These are phyloP conservation scores for Gypsophila paniculata DNA, from an alignment of 179 eudicot species.

Conservation along the genomic window DNA sequence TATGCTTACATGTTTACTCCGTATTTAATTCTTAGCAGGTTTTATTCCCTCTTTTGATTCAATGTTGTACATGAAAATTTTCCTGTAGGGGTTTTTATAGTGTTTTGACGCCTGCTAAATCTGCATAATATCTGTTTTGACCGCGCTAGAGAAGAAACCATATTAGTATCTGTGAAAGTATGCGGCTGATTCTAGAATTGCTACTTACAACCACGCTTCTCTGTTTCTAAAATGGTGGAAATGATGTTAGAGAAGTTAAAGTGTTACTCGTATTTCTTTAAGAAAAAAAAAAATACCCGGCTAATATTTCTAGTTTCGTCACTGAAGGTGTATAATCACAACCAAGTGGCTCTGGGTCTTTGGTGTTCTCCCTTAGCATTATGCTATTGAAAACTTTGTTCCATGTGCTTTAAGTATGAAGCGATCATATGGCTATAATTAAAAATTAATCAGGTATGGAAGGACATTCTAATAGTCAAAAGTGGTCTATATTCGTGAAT, in stretches of 20 bases:
- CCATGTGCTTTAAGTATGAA: neutral
- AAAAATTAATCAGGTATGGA: too few species aligned
- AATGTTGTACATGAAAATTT: neutral
- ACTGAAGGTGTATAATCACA: neutral
- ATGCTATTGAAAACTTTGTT: neutral
- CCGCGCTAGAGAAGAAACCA: neutral
- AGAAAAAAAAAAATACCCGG: too few species aligned
- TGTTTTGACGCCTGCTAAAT: neutral
- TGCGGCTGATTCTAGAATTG: neutral
- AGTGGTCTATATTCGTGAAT: neutral
- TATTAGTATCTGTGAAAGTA: neutral
- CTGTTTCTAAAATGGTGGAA: neutral
- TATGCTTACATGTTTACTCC: neutral
- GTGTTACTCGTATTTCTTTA: neutral
- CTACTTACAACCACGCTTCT: neutral
- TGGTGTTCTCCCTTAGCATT: slow-evolving; percentile 2
- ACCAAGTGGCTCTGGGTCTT: neutral
- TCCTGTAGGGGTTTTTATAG: neutral
- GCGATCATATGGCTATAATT: neutral
- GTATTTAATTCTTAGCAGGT: neutral
- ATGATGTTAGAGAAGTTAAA: neutral
- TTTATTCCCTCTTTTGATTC: neutral
- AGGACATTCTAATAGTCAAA: neutral
- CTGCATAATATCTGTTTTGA: neutral
- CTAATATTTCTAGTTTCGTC: neutral